Evolutionary conservation across 2,329 filamentous ascomycete species (phyloP), one percentile per base, ranked within the genome.

Genomic region (Nemania sp.): DNA sequence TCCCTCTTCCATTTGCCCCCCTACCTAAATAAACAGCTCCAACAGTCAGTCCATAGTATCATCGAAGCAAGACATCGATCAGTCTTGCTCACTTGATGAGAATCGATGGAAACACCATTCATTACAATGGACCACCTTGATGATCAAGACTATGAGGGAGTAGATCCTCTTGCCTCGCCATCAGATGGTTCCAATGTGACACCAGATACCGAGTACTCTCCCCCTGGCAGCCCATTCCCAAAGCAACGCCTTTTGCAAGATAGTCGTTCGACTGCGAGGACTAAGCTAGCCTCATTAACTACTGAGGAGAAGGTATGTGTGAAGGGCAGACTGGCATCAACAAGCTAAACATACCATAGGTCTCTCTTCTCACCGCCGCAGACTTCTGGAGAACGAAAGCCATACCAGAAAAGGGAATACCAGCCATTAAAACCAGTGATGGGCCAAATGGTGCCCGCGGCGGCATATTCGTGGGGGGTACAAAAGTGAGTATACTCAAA

Each of bases 331-430:
- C 18, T 15, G 43, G 20, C 6, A 43, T 13, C 59, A 10, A n/a
- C 45, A 22, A 24, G 51, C 56, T 70, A 68, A 61, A 41, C 47
- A 35, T 57, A 70, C 68, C 27, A 61, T 68, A 89, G 86, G 82
- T 89, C 47, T 88, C 87, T 2, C 79, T 89, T 1, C 81, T 89
- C 24, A 86, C 87, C 20, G 88, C 87, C 11, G 86, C 86, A 24
- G 89, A 92, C 76, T 91, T 92, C 75, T 92, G 90, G 90, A 88
- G 90, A 70, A 92, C 90, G 2, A 88, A 86, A 66, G 79, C 88
- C 0, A 86, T 93, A 59, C 85, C 87, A 2, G 84, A 86, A 41
- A 88, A 90, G 72, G 86, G 85, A 5, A 87, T 92, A 29, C 89
- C 90, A 1, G 84, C 88, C 0, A 83, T 91, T 67, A 91, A 91